These are phyloP conservation scores for Chionographis japonica DNA, from an alignment of 106 monocot genomes.

Conservation along the genomic window DNA sequence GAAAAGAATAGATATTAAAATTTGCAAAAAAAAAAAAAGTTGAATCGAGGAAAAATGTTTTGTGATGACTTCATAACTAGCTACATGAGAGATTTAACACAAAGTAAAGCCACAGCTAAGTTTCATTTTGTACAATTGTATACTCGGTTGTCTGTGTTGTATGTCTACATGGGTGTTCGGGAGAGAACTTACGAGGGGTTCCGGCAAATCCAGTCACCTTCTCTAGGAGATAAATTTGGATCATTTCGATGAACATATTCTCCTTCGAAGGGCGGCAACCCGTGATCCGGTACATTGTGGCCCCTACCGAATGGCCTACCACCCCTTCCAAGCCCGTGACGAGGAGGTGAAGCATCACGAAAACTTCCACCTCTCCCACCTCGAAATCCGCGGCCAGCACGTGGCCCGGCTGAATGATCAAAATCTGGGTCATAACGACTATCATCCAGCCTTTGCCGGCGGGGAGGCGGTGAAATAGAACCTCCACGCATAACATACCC, in stretches of 20 bases:
- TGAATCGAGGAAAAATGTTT: too few relatives aligned
- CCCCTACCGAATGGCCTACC: slow-evolving; percentile 30
- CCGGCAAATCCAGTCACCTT: slow-evolving; percentile 94
- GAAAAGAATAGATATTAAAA: too few relatives aligned
- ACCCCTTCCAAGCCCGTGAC: slow-evolving; percentile 35
- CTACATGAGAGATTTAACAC: too few relatives aligned
- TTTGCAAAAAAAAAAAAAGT: too few relatives aligned
- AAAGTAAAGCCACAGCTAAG: too few relatives aligned
- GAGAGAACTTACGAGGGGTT: slow-evolving; percentile 60
- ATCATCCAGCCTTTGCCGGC: slow-evolving; percentile 19
- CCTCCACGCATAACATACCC: slow-evolving; percentile 34
- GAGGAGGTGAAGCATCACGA: slow-evolving; percentile 39
- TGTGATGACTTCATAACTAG: too few relatives aligned
- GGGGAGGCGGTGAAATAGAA: slow-evolving; percentile 38
- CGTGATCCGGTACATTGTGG: slow-evolving; percentile 18
- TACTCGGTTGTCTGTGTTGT: not conserved
- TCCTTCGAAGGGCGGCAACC: slow-evolving; percentile 19
- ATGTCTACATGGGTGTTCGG: not conserved
- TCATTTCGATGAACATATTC: slow-evolving; percentile 67
- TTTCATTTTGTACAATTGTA: not conserved
- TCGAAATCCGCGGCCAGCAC: slow-evolving; percentile 34
- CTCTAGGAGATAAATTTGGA: slow-evolving; percentile 86
- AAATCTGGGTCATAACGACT: slow-evolving; percentile 26
- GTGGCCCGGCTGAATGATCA: slow-evolving; percentile 21
- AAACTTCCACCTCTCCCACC: slow-evolving; percentile 50